Base-by-base conservation (phyloP, 176 grass and related monocot genomes). In the Aegilops speltoides region DNA sequence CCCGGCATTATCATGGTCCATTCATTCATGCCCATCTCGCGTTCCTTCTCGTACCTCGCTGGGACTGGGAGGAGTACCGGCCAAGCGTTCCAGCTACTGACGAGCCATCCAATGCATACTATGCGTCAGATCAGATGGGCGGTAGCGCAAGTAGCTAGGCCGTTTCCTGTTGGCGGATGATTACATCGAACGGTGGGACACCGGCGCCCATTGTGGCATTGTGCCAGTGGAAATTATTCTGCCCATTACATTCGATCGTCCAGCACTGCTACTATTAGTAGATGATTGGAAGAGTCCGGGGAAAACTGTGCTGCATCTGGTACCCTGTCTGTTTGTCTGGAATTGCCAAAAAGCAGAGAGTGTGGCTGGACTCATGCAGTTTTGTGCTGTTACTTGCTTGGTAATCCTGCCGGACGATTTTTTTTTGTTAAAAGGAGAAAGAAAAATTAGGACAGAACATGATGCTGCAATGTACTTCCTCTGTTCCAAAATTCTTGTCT, bases 251-350 rank as follows among this genome's bases (percentile, higher is more conserved):
- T 86, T 86, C 56, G 40, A 34, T 28, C 48, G 48, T 38, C 33
- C 14, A 28, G 2, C 28, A 43, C 19, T 14, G 3, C 78, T 22
- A 62, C 22, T 14, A 13, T n/a, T 12, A 41, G 19, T 12, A 41
- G 19, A 71, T 72, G 40, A 72, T 84, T 46, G 80, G 34, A 89
- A 85, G 33, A 26, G 31, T 79, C 79, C 79, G 83, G 52, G 40
- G 4, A 19, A 71, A 37, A 37, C 34, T 90, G 52, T 64, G 16
- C 17, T 1, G 54, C 29, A 46, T 25, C 76, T 52, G n/a, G 81
- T 79, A 26, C 37, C 34, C 68, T 26, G 85, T 85, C 77, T 11
- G 40, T 7, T 8, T 76, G 25, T 14, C 69, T 85, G 37, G 26
- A 56, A 26, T 8, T 75, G 60, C 43, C 14, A 15, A 73, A 17